A percentile compares a stretch with the other conserved stretches of the same genome.
These are phyloP conservation scores for Alternaria tenuissima DNA, from an alignment of 2,329 filamentous ascomycete species.

Conservation along the genomic window DNA sequence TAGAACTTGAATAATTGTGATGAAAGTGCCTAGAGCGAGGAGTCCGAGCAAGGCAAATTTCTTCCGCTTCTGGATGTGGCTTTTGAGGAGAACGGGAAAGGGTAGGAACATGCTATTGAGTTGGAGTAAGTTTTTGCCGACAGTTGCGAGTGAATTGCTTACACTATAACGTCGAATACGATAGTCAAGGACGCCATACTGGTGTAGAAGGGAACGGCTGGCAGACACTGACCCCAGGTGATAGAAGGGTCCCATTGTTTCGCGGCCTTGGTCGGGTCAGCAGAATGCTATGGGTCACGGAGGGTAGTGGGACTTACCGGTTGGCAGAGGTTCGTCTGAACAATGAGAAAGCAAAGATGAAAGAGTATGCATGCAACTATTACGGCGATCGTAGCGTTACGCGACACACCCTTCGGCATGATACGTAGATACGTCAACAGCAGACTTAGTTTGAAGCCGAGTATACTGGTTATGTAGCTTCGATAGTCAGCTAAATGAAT, in stretches of 20 bases:
- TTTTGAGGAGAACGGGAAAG: slow-evolving; percentile 21
- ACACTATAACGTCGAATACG: slow-evolving; percentile 21
- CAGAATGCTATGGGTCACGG: no score
- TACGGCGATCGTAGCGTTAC: slow-evolving; percentile 14
- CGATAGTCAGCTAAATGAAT: neutral
- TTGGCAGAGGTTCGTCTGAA: slow-evolving; percentile 25
- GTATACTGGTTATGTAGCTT: slow-evolving; percentile 27
- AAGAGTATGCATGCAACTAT: slow-evolving; percentile 23
- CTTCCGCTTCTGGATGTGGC: slow-evolving; percentile 23
- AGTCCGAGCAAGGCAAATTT: slow-evolving; percentile 20
- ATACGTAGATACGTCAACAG: slow-evolving; percentile 24
- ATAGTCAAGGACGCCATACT: slow-evolving; percentile 26
- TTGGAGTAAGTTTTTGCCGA: neutral
- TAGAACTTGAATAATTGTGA: slow-evolving; percentile 26
- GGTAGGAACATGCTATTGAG: slow-evolving; percentile 22
- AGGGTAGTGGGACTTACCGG: slow-evolving; percentile 6
- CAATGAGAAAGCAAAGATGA: slow-evolving; percentile 20
- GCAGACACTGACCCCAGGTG: slow-evolving; percentile 20
- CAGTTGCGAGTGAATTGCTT: neutral
- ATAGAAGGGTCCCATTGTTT: slow-evolving; percentile 25
- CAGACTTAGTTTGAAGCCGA: slow-evolving; percentile 27
- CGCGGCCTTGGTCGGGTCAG: slow-evolving; percentile 9
- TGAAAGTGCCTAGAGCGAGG: slow-evolving; percentile 22
- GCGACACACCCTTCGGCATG: slow-evolving; percentile 24
- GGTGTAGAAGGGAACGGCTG: slow-evolving; percentile 24